A percentile compares a stretch with the other conserved stretches of the same genome.
Conservation (phyloP, 345 rosid genomes). For the Conringia planisiliqua region DNA sequence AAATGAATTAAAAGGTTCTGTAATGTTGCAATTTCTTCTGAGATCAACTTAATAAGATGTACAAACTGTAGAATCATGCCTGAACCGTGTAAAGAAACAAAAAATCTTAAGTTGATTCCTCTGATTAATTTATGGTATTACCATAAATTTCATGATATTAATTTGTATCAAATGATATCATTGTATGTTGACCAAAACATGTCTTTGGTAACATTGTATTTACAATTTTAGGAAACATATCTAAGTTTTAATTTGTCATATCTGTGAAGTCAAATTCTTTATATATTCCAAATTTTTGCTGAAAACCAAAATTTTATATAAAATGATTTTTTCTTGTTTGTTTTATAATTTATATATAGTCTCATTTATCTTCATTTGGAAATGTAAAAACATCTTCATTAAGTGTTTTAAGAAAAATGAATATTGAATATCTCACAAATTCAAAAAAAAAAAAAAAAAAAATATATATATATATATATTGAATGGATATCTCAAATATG, state of each 20-base stretch:
- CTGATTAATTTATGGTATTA: background rate
- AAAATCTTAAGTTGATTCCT: background rate
- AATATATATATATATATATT: no score
- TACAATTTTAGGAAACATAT: background rate
- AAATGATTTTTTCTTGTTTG: no score
- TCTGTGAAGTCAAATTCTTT: background rate
- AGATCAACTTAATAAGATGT: background rate
- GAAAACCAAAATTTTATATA: background rate
- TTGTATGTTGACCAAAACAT: background rate
- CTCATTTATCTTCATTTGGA: no score
- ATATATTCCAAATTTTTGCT: background rate
- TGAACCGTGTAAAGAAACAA: background rate
- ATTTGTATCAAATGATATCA: background rate
- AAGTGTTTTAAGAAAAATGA: no score
- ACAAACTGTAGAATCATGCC: background rate
- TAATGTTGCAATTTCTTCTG: background rate
- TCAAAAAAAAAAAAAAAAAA: no score
- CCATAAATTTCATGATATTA: background rate
- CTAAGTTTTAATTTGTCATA: background rate
- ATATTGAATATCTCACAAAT: no score
- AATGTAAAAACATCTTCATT: no score
- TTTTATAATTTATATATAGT: no score
- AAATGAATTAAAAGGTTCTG: background rate
- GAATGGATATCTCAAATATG: no score
- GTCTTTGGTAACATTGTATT: no score